Conservation (phyloP, 306 rosid genomes). For the Cercis canadensis region DNA sequence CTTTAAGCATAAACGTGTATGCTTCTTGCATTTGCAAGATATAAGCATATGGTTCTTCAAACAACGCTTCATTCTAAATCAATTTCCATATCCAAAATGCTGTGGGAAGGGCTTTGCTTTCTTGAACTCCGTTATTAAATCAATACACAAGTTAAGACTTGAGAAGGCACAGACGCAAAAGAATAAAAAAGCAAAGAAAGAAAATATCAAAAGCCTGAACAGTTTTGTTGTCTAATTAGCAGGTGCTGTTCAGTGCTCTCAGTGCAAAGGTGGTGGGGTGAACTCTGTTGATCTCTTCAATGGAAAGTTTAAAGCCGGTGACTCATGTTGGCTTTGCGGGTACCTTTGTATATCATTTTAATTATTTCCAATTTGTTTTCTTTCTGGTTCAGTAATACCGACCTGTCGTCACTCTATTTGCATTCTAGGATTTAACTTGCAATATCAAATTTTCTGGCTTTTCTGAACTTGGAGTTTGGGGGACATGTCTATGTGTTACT, state of each 20-base stretch:
- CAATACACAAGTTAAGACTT: no score
- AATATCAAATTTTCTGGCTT: not conserved
- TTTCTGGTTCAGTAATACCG: constrained; percentile 16
- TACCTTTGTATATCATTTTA: constrained; percentile 26
- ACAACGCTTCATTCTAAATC: no score
- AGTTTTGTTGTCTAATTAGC: constrained; percentile 29
- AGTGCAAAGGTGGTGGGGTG: constrained; percentile 62
- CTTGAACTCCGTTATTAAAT: not conserved
- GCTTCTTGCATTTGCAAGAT: no score
- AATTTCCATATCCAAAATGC: no score
- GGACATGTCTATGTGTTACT: not conserved
- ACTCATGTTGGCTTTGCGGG: constrained; percentile 68
- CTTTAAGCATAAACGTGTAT: no score
- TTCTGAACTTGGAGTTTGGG: not conserved
- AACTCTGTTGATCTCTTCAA: constrained; percentile 57
- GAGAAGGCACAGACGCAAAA: no score
- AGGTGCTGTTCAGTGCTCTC: constrained; percentile 65
- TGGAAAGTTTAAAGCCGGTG: constrained; percentile 62
- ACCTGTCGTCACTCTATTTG: not conserved
- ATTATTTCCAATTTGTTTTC: not conserved
- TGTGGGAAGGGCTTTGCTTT: no score
- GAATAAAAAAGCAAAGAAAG: no score
- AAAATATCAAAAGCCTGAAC: not conserved
- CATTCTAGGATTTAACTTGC: constrained; percentile 6
- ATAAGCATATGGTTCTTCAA: no score